These are phyloP conservation scores for Schizochytrium sp. DNA, from an alignment of 108 stramenopile species.

Conservation along the genomic window DNA sequence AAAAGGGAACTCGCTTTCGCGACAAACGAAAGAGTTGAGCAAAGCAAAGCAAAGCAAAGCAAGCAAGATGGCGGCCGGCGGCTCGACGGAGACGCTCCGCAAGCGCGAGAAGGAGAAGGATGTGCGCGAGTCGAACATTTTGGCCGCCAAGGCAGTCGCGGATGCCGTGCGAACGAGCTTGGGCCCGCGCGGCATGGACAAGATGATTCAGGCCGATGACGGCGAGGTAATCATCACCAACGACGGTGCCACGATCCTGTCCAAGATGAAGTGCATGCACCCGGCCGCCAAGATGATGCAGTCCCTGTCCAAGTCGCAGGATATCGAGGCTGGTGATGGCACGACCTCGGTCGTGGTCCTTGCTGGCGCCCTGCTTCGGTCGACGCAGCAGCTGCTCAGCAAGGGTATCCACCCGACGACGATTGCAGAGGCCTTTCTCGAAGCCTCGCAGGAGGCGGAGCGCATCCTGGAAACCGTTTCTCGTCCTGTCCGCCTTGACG, in stretches of 20 bases:
- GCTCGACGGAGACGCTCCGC: constrained; percentile 17
- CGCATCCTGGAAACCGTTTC: constrained; percentile 53
- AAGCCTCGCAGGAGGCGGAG: constrained; percentile 18
- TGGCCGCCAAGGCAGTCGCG: constrained; percentile 96
- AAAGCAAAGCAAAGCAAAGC: neutral
- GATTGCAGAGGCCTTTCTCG: constrained; percentile 78
- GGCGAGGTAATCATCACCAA: constrained; percentile 81
- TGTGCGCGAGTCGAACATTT: constrained; percentile 90
- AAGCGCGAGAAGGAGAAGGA: constrained; percentile 76
- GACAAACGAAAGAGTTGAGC: too few relatives aligned
- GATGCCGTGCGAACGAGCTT: constrained; percentile 89
- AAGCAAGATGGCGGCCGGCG: neutral
- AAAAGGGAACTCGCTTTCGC: too few relatives aligned
- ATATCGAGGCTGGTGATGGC: constrained; percentile 87
- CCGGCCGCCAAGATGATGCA: constrained; percentile 99
- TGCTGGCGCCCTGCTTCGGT: constrained; percentile 89
- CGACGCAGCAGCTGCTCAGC: constrained; percentile 46
- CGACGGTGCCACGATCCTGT: constrained; percentile 95
- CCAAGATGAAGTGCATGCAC: constrained; percentile 91
- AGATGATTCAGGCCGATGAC: constrained; percentile 71
- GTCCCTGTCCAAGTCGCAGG: constrained; percentile 89
- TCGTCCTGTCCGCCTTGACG: constrained; percentile 68
- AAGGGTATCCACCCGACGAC: constrained; percentile 91
- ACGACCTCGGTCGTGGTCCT: constrained; percentile 72
- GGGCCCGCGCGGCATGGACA: constrained; percentile 98